These are phyloP conservation scores for Trichodelitschia bisporula DNA, from an alignment of 495 filamentous ascomycete species.

Conservation along the genomic window DNA sequence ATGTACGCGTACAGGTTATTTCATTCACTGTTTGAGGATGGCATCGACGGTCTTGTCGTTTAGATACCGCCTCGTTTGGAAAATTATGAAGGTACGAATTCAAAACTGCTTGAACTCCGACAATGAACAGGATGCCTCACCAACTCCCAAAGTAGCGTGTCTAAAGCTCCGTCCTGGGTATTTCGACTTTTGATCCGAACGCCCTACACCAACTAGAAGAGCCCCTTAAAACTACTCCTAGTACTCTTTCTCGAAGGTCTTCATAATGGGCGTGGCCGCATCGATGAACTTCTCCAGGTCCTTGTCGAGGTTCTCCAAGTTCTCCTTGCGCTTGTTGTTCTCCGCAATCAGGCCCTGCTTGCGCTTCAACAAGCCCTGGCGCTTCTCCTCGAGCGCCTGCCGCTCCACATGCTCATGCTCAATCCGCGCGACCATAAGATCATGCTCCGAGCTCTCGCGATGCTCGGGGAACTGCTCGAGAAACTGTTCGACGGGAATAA, in stretches of 20 bases:
- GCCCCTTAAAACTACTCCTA: too few species aligned
- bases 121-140: too few species aligned
- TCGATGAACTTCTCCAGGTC: constrained; percentile 83
- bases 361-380: constrained; percentile 64
- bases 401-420: constrained; percentile 73
- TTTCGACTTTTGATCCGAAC: too few species aligned
- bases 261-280: constrained; percentile 8
- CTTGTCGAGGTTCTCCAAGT: constrained; percentile 67
- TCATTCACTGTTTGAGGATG: too few species aligned
- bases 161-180: too few species aligned
- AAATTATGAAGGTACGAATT: too few species aligned
- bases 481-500: constrained; percentile 68
- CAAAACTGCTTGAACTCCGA: too few species aligned
- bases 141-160: too few species aligned
- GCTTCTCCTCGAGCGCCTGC: constrained; percentile 63
- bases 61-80: too few species aligned
- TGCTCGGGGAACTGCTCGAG: constrained; percentile 54
- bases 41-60: too few species aligned
- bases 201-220: too few species aligned
- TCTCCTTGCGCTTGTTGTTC: constrained; percentile 86
- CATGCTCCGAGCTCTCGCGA: constrained; percentile 39
- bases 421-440: constrained; percentile 76
- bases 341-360: constrained; percentile 83
- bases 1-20: too few species aligned
- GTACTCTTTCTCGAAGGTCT: constrained; percentile 3